Conservation (phyloP, 495 filamentous ascomycete genomes). For the Xylaria grammica region DNA sequence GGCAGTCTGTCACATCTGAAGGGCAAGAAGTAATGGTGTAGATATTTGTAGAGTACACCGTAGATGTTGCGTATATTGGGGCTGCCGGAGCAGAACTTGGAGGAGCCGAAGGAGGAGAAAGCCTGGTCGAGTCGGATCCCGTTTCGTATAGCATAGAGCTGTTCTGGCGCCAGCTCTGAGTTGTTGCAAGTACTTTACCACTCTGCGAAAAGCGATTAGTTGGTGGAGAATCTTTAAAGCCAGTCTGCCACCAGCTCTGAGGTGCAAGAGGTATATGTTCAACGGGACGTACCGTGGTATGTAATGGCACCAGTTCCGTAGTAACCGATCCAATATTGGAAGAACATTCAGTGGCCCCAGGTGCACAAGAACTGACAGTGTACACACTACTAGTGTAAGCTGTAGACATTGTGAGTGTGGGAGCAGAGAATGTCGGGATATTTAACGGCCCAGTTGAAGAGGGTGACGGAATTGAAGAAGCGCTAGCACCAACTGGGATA, state of each 20-base stretch:
- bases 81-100: constrained; percentile 1
- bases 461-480: constrained; percentile 22
- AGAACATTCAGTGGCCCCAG: constrained; percentile 60
- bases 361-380: constrained; percentile 57
- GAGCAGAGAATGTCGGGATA: constrained; percentile 41
- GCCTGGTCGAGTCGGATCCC: no score
- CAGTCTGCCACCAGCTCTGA: no score
- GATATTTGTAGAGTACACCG: constrained; percentile 59
- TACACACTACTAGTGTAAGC: constrained; percentile 58
- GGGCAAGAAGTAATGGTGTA: constrained; percentile 59
- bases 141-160: no score
- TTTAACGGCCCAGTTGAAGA: constrained; percentile 35
- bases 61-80: constrained; percentile 42
- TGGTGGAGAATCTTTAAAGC: no score
- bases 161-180: no score
- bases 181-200: no score
- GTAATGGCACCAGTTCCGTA: constrained; percentile 54
- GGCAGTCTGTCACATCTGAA: constrained; percentile 58
- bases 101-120: constrained; percentile 18
- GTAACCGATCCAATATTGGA: constrained; percentile 52
- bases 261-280: constrained; percentile 25
- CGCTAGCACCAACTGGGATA: constrained; percentile 22
- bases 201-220: no score
- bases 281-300: constrained; percentile 53
- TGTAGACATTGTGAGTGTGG: constrained; percentile 54